Base-by-base conservation (phyloP, 768 basidiomycete species). In the Lyophyllum decastes region DNA sequence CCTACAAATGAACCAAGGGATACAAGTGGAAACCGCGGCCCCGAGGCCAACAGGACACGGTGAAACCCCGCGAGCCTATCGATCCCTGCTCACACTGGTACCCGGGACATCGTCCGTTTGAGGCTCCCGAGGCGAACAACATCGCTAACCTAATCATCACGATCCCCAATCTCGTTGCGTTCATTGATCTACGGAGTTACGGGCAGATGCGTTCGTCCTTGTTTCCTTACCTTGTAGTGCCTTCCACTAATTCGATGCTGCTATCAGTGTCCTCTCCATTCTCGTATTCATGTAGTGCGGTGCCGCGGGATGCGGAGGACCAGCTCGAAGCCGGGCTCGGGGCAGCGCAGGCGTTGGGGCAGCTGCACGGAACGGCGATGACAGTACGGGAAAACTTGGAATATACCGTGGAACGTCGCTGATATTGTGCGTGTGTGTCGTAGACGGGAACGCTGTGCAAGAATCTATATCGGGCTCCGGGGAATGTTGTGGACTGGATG, bases 161-260 rank as follows among this genome's bases (percentile, higher is more conserved):
- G 7, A 71, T 83, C 11, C 76, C 81, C 7, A 76, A 79, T 59
- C 73, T 91, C 16, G 76, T 80, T 19, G 86, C 78, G 1, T 94
- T 91, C 70, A 57, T 93, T 30, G 91, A 94, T 71, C 68, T 93
- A 50, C 78, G 93, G 61, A 89, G 86, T 63, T 95, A 92, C 65
- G 92, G 92, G 0, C 91, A 94, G 68, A 88, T 92, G 81, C 68
- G 90, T 92, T 64, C 56, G 89, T 79, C 1, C 5, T 10, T 17
- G 5, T 7, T 22, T 40, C 17, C 50, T 38, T 19, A n/a, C 46
- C 30, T 48, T 17, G 6, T 21, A 24, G 11, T 21, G 4, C 21
- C 27, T 22, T 17, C 17, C 16, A 22, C 8, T 33, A 19, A 34
- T 14, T 22, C 33, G 44, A 46, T 30, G 30, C 30, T n/a, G n/a